Evolutionary conservation across 306 rosid genomes (phyloP), one percentile per base, ranked within the genome.

Genomic region (Cicer bijugum): DNA sequence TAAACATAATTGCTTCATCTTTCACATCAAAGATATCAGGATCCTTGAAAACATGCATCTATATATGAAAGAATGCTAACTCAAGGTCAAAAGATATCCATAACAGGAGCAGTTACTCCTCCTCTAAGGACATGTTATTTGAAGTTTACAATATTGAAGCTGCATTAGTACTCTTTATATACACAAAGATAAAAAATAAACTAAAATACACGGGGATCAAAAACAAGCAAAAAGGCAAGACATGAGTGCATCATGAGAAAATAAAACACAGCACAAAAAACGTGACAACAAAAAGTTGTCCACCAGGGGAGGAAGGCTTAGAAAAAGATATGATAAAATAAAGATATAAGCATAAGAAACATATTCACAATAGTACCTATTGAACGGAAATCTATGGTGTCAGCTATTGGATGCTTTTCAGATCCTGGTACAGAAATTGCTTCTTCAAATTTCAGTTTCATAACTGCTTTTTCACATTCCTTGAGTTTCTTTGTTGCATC

Each of bases 401-500:
- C 94, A 39, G 88, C 90, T 43, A 88, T 69, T 20, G 89, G 84
- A 53, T 74, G 88, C 86, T 81, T 89, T 80, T 89, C 73, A 52
- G 90, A 79, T 77, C 80, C 84, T 45, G 99, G 93, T 60, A 75
- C 85, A 78, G 96, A 67, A 82, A 91, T 90, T 77, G 96, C 99
- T 84, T 95, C 97, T 76, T 90, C 99, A 88, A 91, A 91, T 81
- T 91, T 91, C 79, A 91, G 92, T 67, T 95, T 91, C 95, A 84
- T 84, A 63, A 95, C 97, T 46, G 93, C 97, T 65, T 95, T 91
- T 85, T 95, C 97, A 64, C 99, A 95, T 90, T 95, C 99, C 89
- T 84, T 95, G 90, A 91, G 82, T 80, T 91, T 95, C 91, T 83
- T 88, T 71, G 89, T 17, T 50, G 96, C 97, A 80, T 94, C 99